These are phyloP conservation scores for Quercus berberidifolia DNA, from an alignment of 306 rosid species.

Conservation along the genomic window DNA sequence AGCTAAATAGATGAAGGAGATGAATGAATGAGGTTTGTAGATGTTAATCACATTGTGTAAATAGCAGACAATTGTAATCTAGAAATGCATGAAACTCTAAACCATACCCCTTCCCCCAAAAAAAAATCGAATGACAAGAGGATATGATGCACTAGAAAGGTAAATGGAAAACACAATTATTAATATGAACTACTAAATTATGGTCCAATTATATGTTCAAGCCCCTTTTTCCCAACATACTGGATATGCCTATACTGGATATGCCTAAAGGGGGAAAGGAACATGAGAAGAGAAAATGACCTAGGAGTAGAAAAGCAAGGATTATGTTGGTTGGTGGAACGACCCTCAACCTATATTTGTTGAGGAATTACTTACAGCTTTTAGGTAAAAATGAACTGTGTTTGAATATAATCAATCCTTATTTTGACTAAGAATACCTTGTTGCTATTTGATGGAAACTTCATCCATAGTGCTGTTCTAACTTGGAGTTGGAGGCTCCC, in stretches of 20 bases:
- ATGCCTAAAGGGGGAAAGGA: slow-evolving; percentile 4
- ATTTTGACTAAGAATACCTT: slow-evolving; percentile 32
- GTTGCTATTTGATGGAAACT: slow-evolving; percentile 20
- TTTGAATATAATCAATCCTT: slow-evolving; percentile 14
- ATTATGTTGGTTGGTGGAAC: slow-evolving; percentile 49
- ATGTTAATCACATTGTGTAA: too few relatives aligned
- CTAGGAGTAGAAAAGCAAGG: slow-evolving; percentile 24
- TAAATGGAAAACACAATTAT: background rate
- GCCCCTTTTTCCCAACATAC: background rate
- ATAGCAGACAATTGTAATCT: too few relatives aligned
- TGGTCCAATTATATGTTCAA: background rate
- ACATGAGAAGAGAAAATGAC: slow-evolving; percentile 16
- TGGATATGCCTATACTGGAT: background rate
- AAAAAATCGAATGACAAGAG: background rate
- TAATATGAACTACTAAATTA: background rate
- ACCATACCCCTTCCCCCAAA: too few relatives aligned
- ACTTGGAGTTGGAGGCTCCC: background rate
- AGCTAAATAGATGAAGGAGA: too few relatives aligned
- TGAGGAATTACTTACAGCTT: slow-evolving; percentile 33
- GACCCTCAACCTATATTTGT: slow-evolving; percentile 41
- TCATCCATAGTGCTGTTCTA: background rate
- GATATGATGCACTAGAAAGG: background rate
- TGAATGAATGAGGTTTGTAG: too few relatives aligned
- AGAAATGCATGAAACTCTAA: too few relatives aligned
- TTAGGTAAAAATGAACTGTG: slow-evolving; percentile 19